Conservation (phyloP, 208 protist species). For the Trypanosoma rangeli region DNA sequence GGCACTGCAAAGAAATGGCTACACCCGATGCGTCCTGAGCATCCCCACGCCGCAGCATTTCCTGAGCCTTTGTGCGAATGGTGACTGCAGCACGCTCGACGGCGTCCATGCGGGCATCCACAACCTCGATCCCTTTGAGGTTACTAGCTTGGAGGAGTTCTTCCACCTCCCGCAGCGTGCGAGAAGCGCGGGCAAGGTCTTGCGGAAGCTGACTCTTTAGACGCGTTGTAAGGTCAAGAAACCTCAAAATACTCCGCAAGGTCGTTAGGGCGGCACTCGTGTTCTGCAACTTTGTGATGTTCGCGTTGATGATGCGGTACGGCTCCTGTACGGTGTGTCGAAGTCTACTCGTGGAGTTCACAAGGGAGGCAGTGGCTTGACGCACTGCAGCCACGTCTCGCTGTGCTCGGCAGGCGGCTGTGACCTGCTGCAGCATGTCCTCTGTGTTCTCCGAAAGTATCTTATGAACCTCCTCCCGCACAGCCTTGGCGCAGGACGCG, state of each 20-base stretch:
- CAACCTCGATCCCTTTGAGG: constrained; percentile 57
- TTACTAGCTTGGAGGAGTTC: constrained; percentile 39
- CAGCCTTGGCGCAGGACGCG: constrained; percentile 41
- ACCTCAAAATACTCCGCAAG: constrained; percentile 53
- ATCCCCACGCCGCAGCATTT: constrained; percentile 36
- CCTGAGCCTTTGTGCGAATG: constrained; percentile 49
- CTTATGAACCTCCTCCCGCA: constrained; percentile 46
- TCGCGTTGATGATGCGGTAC: constrained; percentile 45
- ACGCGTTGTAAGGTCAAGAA: constrained; percentile 46
- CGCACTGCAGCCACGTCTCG: constrained; percentile 47
- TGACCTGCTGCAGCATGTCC: constrained; percentile 61
- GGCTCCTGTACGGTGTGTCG: constrained; percentile 72
- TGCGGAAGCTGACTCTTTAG: constrained; percentile 36
- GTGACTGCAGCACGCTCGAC: constrained; percentile 49
- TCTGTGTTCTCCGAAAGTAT: constrained; percentile 62
- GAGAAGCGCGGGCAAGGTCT: constrained; percentile 59
- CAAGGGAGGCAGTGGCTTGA: constrained; percentile 50
- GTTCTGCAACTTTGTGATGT: constrained; percentile 62
- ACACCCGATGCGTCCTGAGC: constrained; percentile 28
- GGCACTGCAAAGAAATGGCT: constrained; percentile 61
- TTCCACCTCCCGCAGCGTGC: constrained; percentile 65
- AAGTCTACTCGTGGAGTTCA: constrained; percentile 51
- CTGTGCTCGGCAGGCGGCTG: constrained; percentile 53
- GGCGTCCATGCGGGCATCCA: constrained; percentile 46
- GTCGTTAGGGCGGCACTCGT: constrained; percentile 46